Evolutionary conservation across 495 filamentous ascomycete species (phyloP), one percentile per base, ranked within the genome.

Genomic region (Oidiodendron maius): DNA sequence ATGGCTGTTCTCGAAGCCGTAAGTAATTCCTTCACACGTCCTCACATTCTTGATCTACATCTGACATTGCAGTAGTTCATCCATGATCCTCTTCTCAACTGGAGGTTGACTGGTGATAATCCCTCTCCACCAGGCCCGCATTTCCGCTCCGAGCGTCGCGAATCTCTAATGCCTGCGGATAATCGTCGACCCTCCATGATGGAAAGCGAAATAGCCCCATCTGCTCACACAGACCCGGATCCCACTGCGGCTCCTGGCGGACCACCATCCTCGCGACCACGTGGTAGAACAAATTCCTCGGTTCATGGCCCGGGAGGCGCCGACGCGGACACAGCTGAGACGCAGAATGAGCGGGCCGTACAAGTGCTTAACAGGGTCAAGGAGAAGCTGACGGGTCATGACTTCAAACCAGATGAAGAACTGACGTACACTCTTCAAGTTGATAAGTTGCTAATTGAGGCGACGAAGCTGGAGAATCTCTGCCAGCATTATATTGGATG

Each of bases 401-500:
- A 83, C 60, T 83, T 83, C 60, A 82, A 80, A 51, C 69, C 72
- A 0, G 69, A 76, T 10, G 87, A 91, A 52, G 93, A 96, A 66
- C 73, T 99, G 47, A 82, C 78, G 43, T 81, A 94, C n/a, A 82
- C 84, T 15, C 77, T 82, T 30, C 94, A 97, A 64, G 94, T 99
- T 2, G 90, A 95, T 61, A 91, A 91, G 66, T 67, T 97, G 58
- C 84, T 97, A 51, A 82, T 83, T 26, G 91, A 99, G 68, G 94
- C 94, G 16, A 97, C 93, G 4, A 96, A 88, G 57, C 72, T 96
- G 38, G 94, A 97, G 73, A 97, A 97, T 68, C 74, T 99, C 48
- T 97, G 94, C 61, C 93, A 96, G 70, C 93, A 97, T 70, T 99
- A 96, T 66, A 96, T 97, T 50, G 93, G 91, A 45, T 94, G 89